A percentile compares a stretch with the other conserved stretches of the same genome.
Evolutionary conservation across 2,329 filamentous ascomycete genomes (phyloP).

Genomic region (Epichloe scottii): DNA sequence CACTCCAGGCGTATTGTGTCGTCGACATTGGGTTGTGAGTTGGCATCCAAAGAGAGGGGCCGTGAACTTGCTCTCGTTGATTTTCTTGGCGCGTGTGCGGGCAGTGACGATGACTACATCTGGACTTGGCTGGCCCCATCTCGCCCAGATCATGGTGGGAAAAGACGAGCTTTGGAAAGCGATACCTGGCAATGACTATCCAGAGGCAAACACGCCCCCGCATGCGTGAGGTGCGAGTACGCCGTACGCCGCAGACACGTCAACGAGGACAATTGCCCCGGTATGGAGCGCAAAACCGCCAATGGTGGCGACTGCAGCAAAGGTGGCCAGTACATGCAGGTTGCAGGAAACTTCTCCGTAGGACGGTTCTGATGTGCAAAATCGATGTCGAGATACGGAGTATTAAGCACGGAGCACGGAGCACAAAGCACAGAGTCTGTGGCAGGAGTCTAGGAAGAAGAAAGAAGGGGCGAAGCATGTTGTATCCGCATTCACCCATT

Average conservation of each 20-base stretch:
- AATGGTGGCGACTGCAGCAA: conserved; percentile 1
- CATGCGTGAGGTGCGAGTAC: conserved; percentile 1
- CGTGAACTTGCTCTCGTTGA: background rate
- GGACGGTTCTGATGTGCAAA: background rate
- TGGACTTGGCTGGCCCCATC: background rate
- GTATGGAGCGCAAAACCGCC: background rate
- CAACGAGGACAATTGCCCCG: conserved; percentile 1
- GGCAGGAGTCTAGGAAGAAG: background rate
- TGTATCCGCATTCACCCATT: background rate
- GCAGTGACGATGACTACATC: background rate
- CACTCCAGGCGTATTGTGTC: background rate
- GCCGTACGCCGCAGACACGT: conserved; percentile 5
- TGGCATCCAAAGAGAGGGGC: background rate
- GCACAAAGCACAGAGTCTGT: background rate
- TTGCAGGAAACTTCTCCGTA: conserved; percentile 1
- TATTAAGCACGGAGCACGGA: no score
- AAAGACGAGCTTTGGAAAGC: background rate
- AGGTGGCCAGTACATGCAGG: conserved; percentile 1
- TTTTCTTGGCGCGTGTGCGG: background rate
- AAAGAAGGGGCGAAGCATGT: background rate
- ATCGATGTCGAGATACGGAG: background rate
- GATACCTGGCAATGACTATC: background rate
- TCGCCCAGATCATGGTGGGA: background rate
- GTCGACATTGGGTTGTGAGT: background rate
- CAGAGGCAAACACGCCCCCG: background rate